phyloP scores from a whole-genome alignment of 257 asterid species.

The Thymus quinquecostatus region DNA sequence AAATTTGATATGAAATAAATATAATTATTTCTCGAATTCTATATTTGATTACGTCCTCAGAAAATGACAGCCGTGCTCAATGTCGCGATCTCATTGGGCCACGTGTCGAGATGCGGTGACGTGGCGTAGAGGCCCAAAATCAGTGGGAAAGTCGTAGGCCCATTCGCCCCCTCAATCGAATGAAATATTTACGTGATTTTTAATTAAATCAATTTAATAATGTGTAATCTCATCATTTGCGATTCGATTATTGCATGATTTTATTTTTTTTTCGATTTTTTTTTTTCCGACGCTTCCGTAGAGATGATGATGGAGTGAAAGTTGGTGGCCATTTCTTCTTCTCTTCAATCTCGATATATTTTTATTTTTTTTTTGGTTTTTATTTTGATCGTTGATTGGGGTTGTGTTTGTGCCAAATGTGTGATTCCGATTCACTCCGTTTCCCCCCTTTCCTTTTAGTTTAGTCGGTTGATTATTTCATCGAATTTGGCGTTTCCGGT shows the following conservation, averaged over 20 bases:
- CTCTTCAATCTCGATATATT: constrained; percentile 33
- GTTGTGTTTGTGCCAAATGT: constrained; percentile 37
- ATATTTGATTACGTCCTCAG: constrained; percentile 2
- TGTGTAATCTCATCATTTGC: constrained; percentile 22
- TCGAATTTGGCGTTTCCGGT: constrained; percentile 22
- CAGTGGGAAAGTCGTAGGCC: constrained; percentile 31
- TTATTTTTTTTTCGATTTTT: not conserved
- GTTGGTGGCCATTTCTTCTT: constrained; percentile 42
- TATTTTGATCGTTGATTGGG: constrained; percentile 25
- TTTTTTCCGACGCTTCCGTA: constrained; percentile 34
- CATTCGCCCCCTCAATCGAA: constrained; percentile 21
- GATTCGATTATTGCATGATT: constrained; percentile 33
- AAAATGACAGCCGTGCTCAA: constrained; percentile 22
- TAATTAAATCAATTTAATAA: not conserved
- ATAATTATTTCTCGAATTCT: not conserved
- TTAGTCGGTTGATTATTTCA: constrained; percentile 24
- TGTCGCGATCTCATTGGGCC: constrained; percentile 32
- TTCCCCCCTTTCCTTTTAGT: constrained; percentile 13
- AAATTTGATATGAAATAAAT: not conserved
- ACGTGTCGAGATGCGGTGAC: constrained; percentile 14
- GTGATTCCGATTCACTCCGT: constrained; percentile 38
- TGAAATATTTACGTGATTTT: not conserved
- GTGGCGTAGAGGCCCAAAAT: constrained; percentile 36
- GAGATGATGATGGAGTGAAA: constrained; percentile 34
- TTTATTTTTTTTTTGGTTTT: constrained; percentile 21